Conservation (phyloP, 352 stramenopile genomes). For the Globisporangium acanthophoron region DNA sequence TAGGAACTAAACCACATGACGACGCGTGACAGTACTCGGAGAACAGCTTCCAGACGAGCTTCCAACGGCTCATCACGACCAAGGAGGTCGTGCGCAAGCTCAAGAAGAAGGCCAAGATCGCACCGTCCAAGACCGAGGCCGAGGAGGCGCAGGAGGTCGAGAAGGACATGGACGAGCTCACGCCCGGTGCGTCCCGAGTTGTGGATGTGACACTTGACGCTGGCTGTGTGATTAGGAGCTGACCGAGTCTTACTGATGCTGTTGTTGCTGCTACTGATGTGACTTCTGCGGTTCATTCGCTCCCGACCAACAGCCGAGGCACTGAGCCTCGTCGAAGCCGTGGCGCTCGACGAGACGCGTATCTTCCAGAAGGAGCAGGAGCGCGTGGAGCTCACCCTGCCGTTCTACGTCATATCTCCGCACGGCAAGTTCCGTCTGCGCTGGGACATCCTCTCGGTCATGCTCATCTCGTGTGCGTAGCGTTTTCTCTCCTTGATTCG, state of each 20-base stretch:
- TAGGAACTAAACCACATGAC: neutral
- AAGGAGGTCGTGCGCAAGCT: slow-evolving; percentile 51
- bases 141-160: slow-evolving; percentile 28
- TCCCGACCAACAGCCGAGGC: slow-evolving; percentile 40
- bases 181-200: slow-evolving; percentile 35
- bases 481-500: neutral
- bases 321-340: slow-evolving; percentile 69
- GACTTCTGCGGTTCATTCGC: neutral
- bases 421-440: slow-evolving; percentile 69
- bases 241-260: neutral
- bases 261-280: neutral
- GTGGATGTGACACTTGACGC: neutral
- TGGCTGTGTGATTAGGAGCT: neutral
- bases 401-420: slow-evolving; percentile 69
- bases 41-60: slow-evolving; percentile 30
- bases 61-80: slow-evolving; percentile 56
- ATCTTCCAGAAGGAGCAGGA: slow-evolving; percentile 86
- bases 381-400: slow-evolving; percentile 79
- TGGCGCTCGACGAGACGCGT: slow-evolving; percentile 73
- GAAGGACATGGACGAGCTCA: slow-evolving; percentile 74
- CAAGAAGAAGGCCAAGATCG: slow-evolving; percentile 49
- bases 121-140: slow-evolving; percentile 28
- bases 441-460: slow-evolving; percentile 69
- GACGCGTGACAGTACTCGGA: slow-evolving; percentile 14
- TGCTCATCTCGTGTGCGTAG: slow-evolving; percentile 61